phyloP scores from a whole-genome alignment of 306 rosid genomes.

The cucumber (Cucumis sativus) region Cucumber_9930_V3 NC_026657.2:6970501-6971000 shows the following conservation, averaged over 20 bases:
- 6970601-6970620: neutral
- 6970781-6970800: neutral
- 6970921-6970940: neutral
- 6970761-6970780: neutral
- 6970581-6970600: neutral
- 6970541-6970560: neutral
- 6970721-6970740: neutral
- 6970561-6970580: neutral
- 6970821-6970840: neutral
- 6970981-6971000: neutral
- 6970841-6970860: neutral
- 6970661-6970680: neutral
- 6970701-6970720: neutral
- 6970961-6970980: neutral
- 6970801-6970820: neutral
- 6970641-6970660: neutral
- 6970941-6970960: neutral
- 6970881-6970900: neutral
- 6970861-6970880: neutral
- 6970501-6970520: conserved; percentile 1
- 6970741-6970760: neutral
- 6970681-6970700: neutral
- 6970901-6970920: neutral
- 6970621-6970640: neutral
- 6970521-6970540: neutral